Conservation (phyloP, 371 early-diverging fungal species). For the Coemansia sp. region DNA sequence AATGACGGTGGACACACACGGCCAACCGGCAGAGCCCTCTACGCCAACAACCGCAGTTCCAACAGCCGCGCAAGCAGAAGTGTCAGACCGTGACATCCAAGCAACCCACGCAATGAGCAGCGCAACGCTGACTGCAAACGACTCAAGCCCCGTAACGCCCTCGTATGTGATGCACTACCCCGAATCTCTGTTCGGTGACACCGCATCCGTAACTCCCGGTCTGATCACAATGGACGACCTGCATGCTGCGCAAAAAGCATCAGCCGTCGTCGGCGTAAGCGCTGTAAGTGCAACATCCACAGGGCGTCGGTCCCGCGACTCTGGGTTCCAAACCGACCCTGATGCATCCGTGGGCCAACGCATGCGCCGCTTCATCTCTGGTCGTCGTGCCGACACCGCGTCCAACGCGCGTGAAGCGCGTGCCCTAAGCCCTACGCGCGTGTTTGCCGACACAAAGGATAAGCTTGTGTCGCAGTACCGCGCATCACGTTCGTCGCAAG, state of each 20-base stretch:
- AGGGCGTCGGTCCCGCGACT: slow-evolving; percentile 40
- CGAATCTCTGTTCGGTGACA: slow-evolving; percentile 44
- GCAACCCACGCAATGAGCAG: slow-evolving; percentile 16
- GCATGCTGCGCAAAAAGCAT: slow-evolving; percentile 44
- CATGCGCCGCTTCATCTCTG: slow-evolving; percentile 46
- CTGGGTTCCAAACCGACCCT: slow-evolving; percentile 29
- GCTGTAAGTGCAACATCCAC: slow-evolving; percentile 38
- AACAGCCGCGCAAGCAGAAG: neutral
- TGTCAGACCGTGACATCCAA: slow-evolving; percentile 6
- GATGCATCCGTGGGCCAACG: slow-evolving; percentile 36
- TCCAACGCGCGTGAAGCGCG: slow-evolving; percentile 11
- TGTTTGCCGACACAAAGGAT: slow-evolving; percentile 21
- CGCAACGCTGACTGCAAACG: slow-evolving; percentile 9
- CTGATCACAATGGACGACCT: slow-evolving; percentile 44
- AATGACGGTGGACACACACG: neutral
- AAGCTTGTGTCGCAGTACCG: slow-evolving; percentile 35
- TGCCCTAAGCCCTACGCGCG: slow-evolving; percentile 19
- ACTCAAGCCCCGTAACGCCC: slow-evolving; percentile 26
- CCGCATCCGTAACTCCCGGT: slow-evolving; percentile 32
- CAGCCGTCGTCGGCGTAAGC: slow-evolving; percentile 43
- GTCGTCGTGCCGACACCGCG: slow-evolving; percentile 26
- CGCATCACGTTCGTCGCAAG: slow-evolving; percentile 31
- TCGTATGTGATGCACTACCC: slow-evolving; percentile 50
- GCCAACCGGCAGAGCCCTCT: neutral
- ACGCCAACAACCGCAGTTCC: slow-evolving; percentile 15